Conservation (phyloP, 345 rosid species). For the Odontarrhena argentea region DNA sequence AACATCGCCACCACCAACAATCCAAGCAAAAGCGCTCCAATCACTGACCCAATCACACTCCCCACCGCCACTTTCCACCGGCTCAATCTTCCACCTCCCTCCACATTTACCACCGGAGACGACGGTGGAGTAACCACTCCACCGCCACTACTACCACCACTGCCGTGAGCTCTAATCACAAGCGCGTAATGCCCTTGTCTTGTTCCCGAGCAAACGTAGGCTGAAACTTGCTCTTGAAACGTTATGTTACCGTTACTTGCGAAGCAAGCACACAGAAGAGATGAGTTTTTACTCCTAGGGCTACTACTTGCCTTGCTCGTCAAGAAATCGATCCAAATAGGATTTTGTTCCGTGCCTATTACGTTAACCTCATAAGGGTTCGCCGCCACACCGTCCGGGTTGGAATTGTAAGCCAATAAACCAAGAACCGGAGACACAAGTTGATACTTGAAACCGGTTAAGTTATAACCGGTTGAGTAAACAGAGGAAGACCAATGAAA, state of each 20-base stretch:
- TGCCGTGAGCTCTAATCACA: constrained; percentile 2
- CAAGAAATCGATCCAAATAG: constrained; percentile 40
- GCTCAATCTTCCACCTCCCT: constrained; percentile 34
- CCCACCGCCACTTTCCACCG: constrained; percentile 46
- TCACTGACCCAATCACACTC: constrained; percentile 41
- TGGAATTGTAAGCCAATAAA: constrained; percentile 44
- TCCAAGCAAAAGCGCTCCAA: constrained; percentile 42
- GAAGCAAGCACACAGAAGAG: constrained; percentile 45
- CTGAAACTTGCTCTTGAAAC: constrained; percentile 39
- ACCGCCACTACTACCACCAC: not conserved
- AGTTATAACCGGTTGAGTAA: constrained; percentile 40
- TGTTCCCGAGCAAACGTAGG: constrained; percentile 37
- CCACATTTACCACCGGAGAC: constrained; percentile 19
- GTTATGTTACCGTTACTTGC: constrained; percentile 40
- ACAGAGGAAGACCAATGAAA: constrained; percentile 43
- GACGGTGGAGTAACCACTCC: constrained; percentile 18
- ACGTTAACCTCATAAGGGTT: constrained; percentile 41
- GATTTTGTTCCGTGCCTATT: constrained; percentile 29
- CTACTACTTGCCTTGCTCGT: not conserved
- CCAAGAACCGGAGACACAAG: constrained; percentile 44
- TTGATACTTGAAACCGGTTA: constrained; percentile 32
- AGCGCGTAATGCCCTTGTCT: constrained; percentile 44
- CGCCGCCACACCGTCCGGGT: constrained; percentile 43
- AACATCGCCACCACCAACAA: constrained; percentile 46
- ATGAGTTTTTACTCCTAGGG: constrained; percentile 25